Evolutionary conservation across 129 eudicot genomes (phyloP), one percentile per base, ranked within the genome.

Genomic region (Pseudognaphalium luteoalbum): DNA sequence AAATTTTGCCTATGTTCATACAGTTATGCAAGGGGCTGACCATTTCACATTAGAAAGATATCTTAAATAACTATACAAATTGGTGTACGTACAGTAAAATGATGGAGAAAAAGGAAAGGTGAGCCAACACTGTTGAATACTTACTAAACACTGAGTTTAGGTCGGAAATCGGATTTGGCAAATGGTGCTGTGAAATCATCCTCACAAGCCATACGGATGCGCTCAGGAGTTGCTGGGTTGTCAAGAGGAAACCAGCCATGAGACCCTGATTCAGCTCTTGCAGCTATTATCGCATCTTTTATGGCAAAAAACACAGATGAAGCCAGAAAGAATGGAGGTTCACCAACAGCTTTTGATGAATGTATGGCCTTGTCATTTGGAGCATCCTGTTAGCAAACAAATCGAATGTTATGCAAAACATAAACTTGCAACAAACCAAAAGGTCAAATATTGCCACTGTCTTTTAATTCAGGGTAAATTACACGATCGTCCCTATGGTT

Each of bases 271-370:
- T 91, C 97, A n/a, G 87, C 83, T 78, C 98, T 87, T 22, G 98
- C 97, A 54, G 91, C 86, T 41, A 83, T 81, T 41, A 94, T 89
- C 2, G 98, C 98, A 37, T 94, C 91, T 76, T 94, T 91, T 57
- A 94, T 91, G 74, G 97, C 97, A 21, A 94, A 94, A 74, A 94
- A 85, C 17, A 94, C 97, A 5, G 89, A 51, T 39, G 98, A 88
- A 16, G 96, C 97, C 51, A 94, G 92, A 78, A 94, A 94, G 82
- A 94, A 94, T 5, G 98, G 98, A 22, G 98, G 98, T 59, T 94
- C 98, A 21, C 98, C 98, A 21, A 94, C 97, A 19, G 97, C 98
- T 87, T 94, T 94, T 21, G 98, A 94, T 57, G 97, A 94, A 80
- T 94, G 98, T 70, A 94, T 81, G 9, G 97, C 98, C 84, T 88